phyloP scores from a whole-genome alignment of 1,139 yeast species.

The Debaryomycetaceae sp. region DNA sequence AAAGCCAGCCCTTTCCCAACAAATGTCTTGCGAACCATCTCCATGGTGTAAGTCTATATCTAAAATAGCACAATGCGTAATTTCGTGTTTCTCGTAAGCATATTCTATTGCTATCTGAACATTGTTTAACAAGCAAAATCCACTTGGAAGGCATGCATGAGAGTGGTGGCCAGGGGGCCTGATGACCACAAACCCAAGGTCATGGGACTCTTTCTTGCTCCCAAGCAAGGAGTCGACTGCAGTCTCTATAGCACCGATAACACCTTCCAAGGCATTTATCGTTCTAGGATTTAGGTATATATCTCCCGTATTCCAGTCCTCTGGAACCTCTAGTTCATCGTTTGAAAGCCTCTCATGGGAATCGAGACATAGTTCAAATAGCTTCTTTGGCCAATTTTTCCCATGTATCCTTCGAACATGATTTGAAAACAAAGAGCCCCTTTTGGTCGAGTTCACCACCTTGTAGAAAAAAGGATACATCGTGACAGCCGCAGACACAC shows the following conservation, averaged over 20 bases:
- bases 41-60: slow-evolving; percentile 90
- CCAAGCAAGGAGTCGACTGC: slow-evolving; percentile 60
- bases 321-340: slow-evolving; percentile 70
- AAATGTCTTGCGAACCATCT: slow-evolving; percentile 87
- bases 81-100: slow-evolving; percentile 59
- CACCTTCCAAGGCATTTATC: slow-evolving; percentile 72
- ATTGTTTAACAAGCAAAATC: slow-evolving; percentile 81
- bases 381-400: slow-evolving; percentile 60
- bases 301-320: slow-evolving; percentile 81
- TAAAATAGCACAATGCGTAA: slow-evolving; percentile 77
- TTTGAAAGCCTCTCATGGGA: slow-evolving; percentile 54
- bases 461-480: slow-evolving; percentile 63
- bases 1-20: slow-evolving; percentile 76
- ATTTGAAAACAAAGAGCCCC: slow-evolving; percentile 46
- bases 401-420: slow-evolving; percentile 81
- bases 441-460: slow-evolving; percentile 46
- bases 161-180: slow-evolving; percentile 92
- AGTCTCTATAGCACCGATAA: slow-evolving; percentile 72
- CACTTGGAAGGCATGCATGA: slow-evolving; percentile 81
- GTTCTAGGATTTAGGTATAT: slow-evolving; percentile 71
- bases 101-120: slow-evolving; percentile 82
- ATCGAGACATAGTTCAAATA: slow-evolving; percentile 57
- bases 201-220: slow-evolving; percentile 32
- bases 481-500: slow-evolving; percentile 73
- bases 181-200: slow-evolving; percentile 64